Evolutionary conservation across 768 basidiomycete species (phyloP).

Genomic region (Termitomyces sp.): DNA sequence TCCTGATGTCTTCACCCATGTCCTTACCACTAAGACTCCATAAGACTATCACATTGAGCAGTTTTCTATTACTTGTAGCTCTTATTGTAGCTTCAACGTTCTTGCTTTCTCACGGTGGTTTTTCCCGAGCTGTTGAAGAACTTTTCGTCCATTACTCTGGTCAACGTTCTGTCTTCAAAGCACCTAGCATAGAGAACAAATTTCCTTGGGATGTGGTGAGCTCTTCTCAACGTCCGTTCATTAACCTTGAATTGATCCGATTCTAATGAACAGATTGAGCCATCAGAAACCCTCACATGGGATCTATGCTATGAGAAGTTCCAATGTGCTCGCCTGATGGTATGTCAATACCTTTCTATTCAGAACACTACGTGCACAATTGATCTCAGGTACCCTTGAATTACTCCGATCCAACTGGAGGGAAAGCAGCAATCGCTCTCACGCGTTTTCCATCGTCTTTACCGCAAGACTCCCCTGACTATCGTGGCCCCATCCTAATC

Average conservation of each 20-base stretch:
- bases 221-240: background rate
- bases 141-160: background rate
- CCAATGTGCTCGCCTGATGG: conserved; percentile 29
- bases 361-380: background rate
- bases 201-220: conserved; percentile 4
- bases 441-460: conserved; percentile 34
- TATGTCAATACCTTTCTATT: conserved; percentile 2
- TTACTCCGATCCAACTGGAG: conserved; percentile 33
- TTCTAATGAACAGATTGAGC: conserved; percentile 6
- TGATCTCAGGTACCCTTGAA: conserved; percentile 37
- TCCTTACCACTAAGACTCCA: background rate
- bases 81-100: background rate
- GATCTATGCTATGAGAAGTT: conserved; percentile 17
- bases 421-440: conserved; percentile 36
- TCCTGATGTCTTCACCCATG: background rate
- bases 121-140: background rate
- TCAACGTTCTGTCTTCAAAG: background rate
- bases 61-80: background rate
- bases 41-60: background rate
- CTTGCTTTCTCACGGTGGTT: background rate
- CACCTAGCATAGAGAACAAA: background rate
- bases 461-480: conserved; percentile 19
- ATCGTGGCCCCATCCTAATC: conserved; percentile 39
- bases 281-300: conserved; percentile 18
- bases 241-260: background rate